Evolutionary conservation across 192 early-diverging fungal species (phyloP), one percentile per base, ranked within the genome.

Genomic region (Backusella liffmaniae): DNA sequence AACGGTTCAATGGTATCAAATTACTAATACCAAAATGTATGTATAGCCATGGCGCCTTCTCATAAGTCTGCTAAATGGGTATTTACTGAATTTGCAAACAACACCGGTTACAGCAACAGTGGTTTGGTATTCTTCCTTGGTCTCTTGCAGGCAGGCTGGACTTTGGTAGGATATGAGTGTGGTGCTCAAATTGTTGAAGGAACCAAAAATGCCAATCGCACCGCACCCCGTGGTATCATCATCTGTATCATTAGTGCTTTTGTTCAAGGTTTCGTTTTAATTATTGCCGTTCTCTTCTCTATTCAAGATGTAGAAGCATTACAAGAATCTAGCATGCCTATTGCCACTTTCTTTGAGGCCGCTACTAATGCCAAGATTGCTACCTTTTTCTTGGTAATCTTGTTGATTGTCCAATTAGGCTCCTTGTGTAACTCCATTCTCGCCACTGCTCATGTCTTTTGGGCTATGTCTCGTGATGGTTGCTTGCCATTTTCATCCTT

Each of bases 391-490:
- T 66, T 87, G 69, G 29, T 82, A 5, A 84, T 87, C 30, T 44
- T 84, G 39, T 42, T 84, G 30, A 15, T 87, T 66, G 76, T 76
- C 32, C 83, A 87, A 65, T 82, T 87, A 29, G 84, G 82, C 39
- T 84, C 81, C 16, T 76, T 82, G n/a, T 80, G 76, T 62, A 82
- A 84, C 10, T 83, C 75, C 1, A 73, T 81, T 9, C 73, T 82
- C 1, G 85, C 81, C 73, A 80, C 77, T 42, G 78, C 79, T 29
- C 85, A 84, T n/a, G 79, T 87, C 67, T 80, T 87, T 29, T 87
- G 82, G 73, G 83, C 85, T 8, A 79, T 87, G 68, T 76, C 85
- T 32, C 85, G 85, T n/a, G 85, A 87, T 72, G 81, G 83, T 21
- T 82, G 81, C 46, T 78, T 87, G 41, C 85, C 85, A 4, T 77